A percentile compares a stretch with the other conserved stretches of the same genome.
Conservation (phyloP, 345 rosid species). For the Iberis pinnata region DNA sequence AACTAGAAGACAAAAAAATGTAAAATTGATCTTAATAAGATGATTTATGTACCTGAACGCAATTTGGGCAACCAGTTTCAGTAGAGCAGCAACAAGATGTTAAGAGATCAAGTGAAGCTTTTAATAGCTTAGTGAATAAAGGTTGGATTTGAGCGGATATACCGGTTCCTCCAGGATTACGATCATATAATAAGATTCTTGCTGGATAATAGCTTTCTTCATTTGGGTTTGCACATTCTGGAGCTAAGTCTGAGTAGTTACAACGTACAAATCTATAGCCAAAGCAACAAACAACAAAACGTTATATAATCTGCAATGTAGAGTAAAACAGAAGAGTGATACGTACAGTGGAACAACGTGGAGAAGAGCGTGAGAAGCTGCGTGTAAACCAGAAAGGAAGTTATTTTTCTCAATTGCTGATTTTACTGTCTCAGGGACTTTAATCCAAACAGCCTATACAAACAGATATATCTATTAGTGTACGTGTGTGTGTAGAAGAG, state of each 20-base stretch:
- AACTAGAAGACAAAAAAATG: too few species aligned
- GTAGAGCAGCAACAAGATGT: conserved; percentile 52
- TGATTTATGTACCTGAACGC: conserved; percentile 50
- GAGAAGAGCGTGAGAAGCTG: conserved; percentile 87
- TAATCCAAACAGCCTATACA: conserved; percentile 95
- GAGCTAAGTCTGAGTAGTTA: conserved; percentile 82
- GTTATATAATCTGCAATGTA: not conserved
- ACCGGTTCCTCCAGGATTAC: conserved; percentile 92
- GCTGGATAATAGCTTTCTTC: conserved; percentile 51
- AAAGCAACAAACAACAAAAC: not conserved
- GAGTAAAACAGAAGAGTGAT: not conserved
- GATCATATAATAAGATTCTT: conserved; percentile 82
- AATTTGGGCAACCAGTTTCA: conserved; percentile 72
- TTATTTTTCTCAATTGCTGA: conserved; percentile 32
- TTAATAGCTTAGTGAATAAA: conserved; percentile 58
- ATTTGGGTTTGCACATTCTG: conserved; percentile 72
- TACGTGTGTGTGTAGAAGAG: too few species aligned
- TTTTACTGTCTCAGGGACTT: conserved; percentile 56
- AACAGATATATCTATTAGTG: too few species aligned
- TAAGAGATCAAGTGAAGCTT: conserved; percentile 64
- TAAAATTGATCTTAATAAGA: not conserved
- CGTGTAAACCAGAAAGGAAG: conserved; percentile 75
- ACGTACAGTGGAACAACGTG: conserved; percentile 74
- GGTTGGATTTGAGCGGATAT: conserved; percentile 71
- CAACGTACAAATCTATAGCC: conserved; percentile 52